Evolutionary conservation across 2,329 filamentous ascomycete genomes (phyloP), one percentile per base, ranked within the genome.

Genomic region (Fusarium poae): DNA sequence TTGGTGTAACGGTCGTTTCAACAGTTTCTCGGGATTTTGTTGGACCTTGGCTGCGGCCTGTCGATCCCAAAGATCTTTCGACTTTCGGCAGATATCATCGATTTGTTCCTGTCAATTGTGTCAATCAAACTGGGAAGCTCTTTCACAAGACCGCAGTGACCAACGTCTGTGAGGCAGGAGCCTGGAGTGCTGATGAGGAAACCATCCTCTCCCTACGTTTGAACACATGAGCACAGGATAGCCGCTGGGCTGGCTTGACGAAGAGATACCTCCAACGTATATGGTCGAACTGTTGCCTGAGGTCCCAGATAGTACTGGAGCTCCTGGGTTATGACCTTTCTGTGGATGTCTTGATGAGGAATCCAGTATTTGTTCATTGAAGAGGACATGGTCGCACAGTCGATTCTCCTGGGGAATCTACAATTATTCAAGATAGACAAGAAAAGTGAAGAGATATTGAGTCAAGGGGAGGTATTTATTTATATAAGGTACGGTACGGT

Each of bases 361-460:
- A 89, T 88, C 86, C 86, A 89, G 77, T 88, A 89, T 73, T 81
- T 83, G 77, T 88, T 88, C 80, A 86, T 82, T 53, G 72, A 62
- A 39, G 71, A 75, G 42, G 76, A 73, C 75, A 77, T 66, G 53
- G 60, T 62, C 46, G 62, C 58, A 66, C 55, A 51, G 52, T 55
- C 48, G 65, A 56, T 65, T 49, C 48, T 62, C 56, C 46, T 53
- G 35, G 57, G 30, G 57, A 60, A 52, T 42, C 56, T 44, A 56
- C 58, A 34, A 23, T 58, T 48, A 58, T 48, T 29, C 58, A 44
- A 65, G 53, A 61, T 64, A 57, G 61, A 55, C 62, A 61, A 56
- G 57, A 51, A 51, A 65, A 32, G 48, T 48, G 51, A 60, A 45
- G 60, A 50, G 50, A 44, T 40, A 52, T 48, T 32, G 69, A 71